Evolutionary conservation across 768 basidiomycete species (phyloP).

Genomic region (Clathrus columnatus): DNA sequence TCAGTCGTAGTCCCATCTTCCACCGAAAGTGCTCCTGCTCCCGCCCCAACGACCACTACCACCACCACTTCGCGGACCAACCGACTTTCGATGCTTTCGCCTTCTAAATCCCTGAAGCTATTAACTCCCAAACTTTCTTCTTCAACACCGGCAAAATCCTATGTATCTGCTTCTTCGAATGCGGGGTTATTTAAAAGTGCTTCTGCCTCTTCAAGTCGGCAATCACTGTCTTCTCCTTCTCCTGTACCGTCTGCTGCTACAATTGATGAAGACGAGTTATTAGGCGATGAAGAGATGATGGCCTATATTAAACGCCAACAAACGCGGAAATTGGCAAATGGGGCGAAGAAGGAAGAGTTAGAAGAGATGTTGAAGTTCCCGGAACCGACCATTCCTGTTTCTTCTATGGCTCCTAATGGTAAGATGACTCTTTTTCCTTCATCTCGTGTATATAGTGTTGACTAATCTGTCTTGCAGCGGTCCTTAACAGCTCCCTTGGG

Average conservation of each 20-base stretch:
- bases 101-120: conserved; percentile 75
- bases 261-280: conserved; percentile 75
- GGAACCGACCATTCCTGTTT: conserved; percentile 69
- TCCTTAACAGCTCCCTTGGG: conserved; percentile 57
- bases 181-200: conserved; percentile 31
- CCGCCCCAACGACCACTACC: conserved; percentile 17
- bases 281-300: conserved; percentile 96
- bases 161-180: conserved; percentile 45
- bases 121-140: conserved; percentile 70
- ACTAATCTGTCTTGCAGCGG: conserved; percentile 35
- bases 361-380: conserved; percentile 89
- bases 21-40: background rate
- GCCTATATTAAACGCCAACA: conserved; percentile 88
- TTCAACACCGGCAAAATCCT: conserved; percentile 42
- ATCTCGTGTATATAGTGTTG: conserved; percentile 11
- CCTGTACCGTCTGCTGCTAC: conserved; percentile 55
- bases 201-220: conserved; percentile 56
- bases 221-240: conserved; percentile 77
- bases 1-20: conserved; percentile 53
- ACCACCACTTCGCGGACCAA: conserved; percentile 37
- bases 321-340: conserved; percentile 75
- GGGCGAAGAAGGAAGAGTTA: conserved; percentile 78
- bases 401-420: conserved; percentile 65
- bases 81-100: conserved; percentile 76
- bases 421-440: conserved; percentile 24